Percentiles rank a stretch among this genome's conserved stretches.
Evolutionary conservation across 208 protist genomes (phyloP).

Genomic region (Crithidia thermophila): DNA sequence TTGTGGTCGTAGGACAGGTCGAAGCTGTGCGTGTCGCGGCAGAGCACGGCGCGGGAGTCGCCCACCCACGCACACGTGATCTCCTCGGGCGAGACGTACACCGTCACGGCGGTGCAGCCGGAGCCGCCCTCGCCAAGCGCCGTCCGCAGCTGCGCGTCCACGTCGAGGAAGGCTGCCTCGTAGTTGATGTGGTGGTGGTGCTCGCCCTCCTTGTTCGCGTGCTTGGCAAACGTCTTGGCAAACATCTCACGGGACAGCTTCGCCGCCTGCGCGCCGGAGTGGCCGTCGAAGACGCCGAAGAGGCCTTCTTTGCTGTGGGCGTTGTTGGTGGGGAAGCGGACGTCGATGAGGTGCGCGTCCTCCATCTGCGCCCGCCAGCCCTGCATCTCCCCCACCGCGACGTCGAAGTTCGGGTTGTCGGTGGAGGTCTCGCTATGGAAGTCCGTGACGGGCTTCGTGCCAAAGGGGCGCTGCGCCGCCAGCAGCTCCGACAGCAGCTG

Average conservation of each 20-base stretch:
- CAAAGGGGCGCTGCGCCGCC: conserved; percentile 52
- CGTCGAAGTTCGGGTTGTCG: conserved; percentile 62
- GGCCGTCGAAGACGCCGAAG: conserved; percentile 91
- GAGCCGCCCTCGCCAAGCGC: conserved; percentile 41
- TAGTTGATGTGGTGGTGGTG: conserved; percentile 57
- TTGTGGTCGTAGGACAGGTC: conserved; percentile 94
- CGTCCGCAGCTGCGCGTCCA: conserved; percentile 52
- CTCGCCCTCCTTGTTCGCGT: conserved; percentile 24
- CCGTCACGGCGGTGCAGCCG: conserved; percentile 75
- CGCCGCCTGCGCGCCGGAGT: conserved; percentile 64
- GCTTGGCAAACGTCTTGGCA: conserved; percentile 31
- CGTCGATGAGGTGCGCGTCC: conserved; percentile 77
- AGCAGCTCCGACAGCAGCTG: conserved; percentile 71
- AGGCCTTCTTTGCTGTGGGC: conserved; percentile 55
- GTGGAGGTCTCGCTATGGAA: conserved; percentile 56
- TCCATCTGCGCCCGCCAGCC: conserved; percentile 92
- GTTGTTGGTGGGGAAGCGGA: conserved; percentile 39
- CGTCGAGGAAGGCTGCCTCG: conserved; percentile 61
- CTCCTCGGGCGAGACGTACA: conserved; percentile 64
- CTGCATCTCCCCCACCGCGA: conserved; percentile 87
- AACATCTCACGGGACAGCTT: conserved; percentile 46
- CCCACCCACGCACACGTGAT: conserved; percentile 93
- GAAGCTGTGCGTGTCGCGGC: conserved; percentile 69
- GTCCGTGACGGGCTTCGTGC: conserved; percentile 66
- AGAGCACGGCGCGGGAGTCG: conserved; percentile 92